These are phyloP conservation scores for Knoxia roxburghii DNA, from an alignment of 257 asterid genomes.

Conservation along the genomic window DNA sequence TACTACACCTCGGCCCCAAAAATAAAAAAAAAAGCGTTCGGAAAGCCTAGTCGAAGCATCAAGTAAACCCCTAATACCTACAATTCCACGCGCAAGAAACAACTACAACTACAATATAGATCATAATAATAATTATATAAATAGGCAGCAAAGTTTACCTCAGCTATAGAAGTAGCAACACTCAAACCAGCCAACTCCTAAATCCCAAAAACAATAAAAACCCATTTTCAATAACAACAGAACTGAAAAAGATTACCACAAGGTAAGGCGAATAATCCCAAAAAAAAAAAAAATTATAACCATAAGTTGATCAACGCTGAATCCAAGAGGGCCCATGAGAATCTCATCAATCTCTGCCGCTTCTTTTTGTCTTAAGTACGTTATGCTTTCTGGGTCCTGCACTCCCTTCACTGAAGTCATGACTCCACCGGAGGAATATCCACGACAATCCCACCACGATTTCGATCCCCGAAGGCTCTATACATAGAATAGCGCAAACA, in stretches of 20 bases:
- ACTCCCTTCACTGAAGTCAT: slow-evolving; percentile 55
- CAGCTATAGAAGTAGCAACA: slow-evolving; percentile 85
- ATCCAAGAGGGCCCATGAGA: slow-evolving; percentile 94
- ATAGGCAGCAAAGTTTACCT: slow-evolving; percentile 34
- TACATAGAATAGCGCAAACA: slow-evolving; percentile 20
- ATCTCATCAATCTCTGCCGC: slow-evolving; percentile 87
- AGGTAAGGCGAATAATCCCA: background rate
- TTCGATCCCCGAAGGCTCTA: slow-evolving; percentile 34
- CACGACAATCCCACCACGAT: slow-evolving; percentile 26
- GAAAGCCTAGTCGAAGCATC: too few relatives aligned
- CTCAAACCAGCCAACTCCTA: slow-evolving; percentile 99
- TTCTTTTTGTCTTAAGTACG: slow-evolving; percentile 69
- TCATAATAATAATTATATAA: background rate
- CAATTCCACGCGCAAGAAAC: too few relatives aligned
- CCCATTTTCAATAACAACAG: slow-evolving; percentile 16
- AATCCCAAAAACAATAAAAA: background rate
- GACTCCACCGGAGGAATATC: slow-evolving; percentile 33
- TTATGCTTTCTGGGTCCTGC: slow-evolving; percentile 45
- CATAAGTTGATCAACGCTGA: slow-evolving; percentile 96
- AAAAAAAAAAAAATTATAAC: slow-evolving; percentile 19
- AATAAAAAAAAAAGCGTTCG: too few relatives aligned
- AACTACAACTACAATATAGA: too few relatives aligned
- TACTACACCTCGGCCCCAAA: too few relatives aligned
- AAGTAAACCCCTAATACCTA: too few relatives aligned
- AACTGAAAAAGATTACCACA: background rate